These are phyloP conservation scores for Geosmithia morbida DNA, from an alignment of 2,329 filamentous ascomycete species.

Conservation along the genomic window DNA sequence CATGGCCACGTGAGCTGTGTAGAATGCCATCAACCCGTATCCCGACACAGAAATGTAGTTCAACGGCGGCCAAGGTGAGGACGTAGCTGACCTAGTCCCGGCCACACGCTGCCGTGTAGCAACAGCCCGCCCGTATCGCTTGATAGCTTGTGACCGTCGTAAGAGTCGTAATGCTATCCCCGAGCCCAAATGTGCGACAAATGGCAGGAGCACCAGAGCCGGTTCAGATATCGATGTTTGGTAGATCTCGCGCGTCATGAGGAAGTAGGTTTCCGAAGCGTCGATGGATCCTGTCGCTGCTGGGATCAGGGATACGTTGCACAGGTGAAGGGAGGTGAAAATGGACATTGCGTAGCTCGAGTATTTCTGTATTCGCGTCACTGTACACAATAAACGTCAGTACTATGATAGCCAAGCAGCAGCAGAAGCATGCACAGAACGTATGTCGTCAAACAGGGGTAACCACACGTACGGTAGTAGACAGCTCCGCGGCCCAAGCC, in stretches of 20 bases:
- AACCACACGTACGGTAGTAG: conserved; percentile 53
- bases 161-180: conserved; percentile 67
- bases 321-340: conserved; percentile 63
- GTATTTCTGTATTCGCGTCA: conserved; percentile 62
- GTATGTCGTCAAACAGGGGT: not conserved
- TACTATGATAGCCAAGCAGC: too few species aligned
- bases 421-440: too few species aligned
- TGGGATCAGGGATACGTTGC: conserved; percentile 71
- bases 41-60: conserved; percentile 60
- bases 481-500: conserved; percentile 50
- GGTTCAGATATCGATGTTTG: conserved; percentile 73
- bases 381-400: conserved; percentile 4
- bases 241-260: conserved; percentile 85
- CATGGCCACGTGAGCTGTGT: conserved; percentile 57
- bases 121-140: conserved; percentile 50
- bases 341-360: conserved; percentile 73
- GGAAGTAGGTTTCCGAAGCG: conserved; percentile 69
- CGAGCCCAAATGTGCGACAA: conserved; percentile 61
- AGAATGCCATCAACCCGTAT: conserved; percentile 51
- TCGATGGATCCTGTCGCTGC: conserved; percentile 58
- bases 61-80: conserved; percentile 49
- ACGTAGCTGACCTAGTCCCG: conserved; percentile 15
- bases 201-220: conserved; percentile 60
- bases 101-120: conserved; percentile 15
- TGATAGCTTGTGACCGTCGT: conserved; percentile 55